A percentile compares a stretch with the other conserved stretches of the same genome.
These are phyloP conservation scores for Carpinus fangiana DNA, from an alignment of 306 rosid species.

Conservation along the genomic window DNA sequence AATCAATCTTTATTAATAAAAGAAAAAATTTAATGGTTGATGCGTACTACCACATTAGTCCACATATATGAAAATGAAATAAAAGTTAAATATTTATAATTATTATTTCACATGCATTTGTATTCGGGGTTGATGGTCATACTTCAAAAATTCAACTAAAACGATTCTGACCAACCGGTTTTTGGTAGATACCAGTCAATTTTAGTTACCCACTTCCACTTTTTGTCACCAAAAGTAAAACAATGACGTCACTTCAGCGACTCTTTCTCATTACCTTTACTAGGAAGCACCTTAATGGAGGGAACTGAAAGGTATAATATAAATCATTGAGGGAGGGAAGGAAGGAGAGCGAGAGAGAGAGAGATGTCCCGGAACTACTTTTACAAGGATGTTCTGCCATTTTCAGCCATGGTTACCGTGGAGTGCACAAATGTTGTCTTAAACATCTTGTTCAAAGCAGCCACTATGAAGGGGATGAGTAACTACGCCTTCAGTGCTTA, in stretches of 20 bases:
- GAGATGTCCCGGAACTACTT: slow-evolving; percentile 22
- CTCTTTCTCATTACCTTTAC: neutral
- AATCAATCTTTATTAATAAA: too few species aligned
- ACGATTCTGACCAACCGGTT: too few species aligned
- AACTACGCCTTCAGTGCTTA: slow-evolving; percentile 54
- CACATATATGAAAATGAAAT: too few species aligned
- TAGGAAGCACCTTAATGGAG: neutral
- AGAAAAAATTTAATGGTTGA: too few species aligned
- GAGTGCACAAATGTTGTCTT: slow-evolving; percentile 55
- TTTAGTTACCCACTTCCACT: too few species aligned
- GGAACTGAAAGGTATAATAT: neutral
- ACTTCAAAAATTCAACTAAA: too few species aligned
- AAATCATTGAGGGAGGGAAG: neutral
- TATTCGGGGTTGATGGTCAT: too few species aligned
- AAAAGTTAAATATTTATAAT: too few species aligned
- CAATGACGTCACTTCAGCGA: neutral
- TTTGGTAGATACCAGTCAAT: too few species aligned
- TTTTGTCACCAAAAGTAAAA: too few species aligned
- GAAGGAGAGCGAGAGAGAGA: neutral
- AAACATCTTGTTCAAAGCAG: slow-evolving; percentile 50
- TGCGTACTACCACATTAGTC: too few species aligned
- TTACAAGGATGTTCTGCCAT: slow-evolving; percentile 45
- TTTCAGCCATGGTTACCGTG: slow-evolving; percentile 41
- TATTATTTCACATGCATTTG: too few species aligned
- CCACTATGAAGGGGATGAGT: slow-evolving; percentile 43